These are phyloP conservation scores for Eucalyptus marginata DNA, from an alignment of 345 rosid species.

Conservation along the genomic window DNA sequence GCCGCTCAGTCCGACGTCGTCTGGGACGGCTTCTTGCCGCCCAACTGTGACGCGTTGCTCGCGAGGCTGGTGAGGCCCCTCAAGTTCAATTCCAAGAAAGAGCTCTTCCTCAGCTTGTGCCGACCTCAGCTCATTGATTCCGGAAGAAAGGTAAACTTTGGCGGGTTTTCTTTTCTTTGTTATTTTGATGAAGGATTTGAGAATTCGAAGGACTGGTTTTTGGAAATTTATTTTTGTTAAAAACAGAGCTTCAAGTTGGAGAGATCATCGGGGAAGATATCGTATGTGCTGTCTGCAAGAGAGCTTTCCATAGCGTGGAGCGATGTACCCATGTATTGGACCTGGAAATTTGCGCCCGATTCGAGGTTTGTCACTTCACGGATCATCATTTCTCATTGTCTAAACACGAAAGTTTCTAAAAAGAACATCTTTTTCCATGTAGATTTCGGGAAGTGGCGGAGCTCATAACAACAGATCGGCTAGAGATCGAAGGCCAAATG, in stretches of 20 bases:
- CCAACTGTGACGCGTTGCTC: conserved; percentile 9
- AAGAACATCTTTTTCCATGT: background rate
- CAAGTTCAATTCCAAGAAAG: conserved; percentile 6
- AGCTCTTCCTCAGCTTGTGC: conserved; percentile 14
- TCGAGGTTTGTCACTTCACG: conserved; percentile 28
- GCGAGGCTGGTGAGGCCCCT: background rate
- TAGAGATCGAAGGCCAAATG: conserved; percentile 24
- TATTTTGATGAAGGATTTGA: background rate
- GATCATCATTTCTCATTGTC: background rate
- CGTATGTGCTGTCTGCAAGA: conserved; percentile 48
- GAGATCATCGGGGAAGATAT: conserved; percentile 40
- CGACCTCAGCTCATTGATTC: conserved; percentile 9
- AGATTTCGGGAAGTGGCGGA: conserved; percentile 29
- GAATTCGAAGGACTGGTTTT: background rate
- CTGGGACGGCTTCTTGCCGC: conserved; percentile 56
- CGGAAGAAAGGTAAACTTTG: conserved; percentile 4
- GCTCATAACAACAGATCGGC: conserved; percentile 18
- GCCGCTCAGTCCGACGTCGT: conserved; percentile 55
- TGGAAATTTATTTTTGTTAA: background rate
- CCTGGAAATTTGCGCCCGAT: conserved; percentile 31
- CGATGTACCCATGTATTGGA: conserved; percentile 36
- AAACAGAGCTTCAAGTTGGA: conserved; percentile 50
- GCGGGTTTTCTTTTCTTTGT: background rate
- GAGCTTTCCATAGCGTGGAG: conserved; percentile 46
- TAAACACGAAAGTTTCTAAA: background rate